Base-by-base conservation (phyloP, 1,284 basidiomycete species). In the Leccinum angustisporum region DNA sequence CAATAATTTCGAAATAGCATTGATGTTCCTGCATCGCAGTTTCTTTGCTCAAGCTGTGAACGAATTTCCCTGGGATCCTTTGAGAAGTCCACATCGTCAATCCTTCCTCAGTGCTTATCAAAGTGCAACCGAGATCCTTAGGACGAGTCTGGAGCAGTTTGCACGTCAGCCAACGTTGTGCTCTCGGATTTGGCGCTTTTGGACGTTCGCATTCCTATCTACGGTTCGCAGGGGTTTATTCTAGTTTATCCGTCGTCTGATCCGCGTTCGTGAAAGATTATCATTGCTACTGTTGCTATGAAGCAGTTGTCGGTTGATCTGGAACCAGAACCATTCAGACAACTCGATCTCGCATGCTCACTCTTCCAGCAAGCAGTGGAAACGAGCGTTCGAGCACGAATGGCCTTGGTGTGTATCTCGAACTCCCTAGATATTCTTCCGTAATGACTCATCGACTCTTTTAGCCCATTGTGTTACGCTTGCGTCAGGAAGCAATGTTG, bases 41-140 rank as follows among this genome's bases (percentile, higher is more conserved):
- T 81, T 78, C 68, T 83, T 83, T 66, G 79, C 79, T 6, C 79
- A 81, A 63, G 80, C 78, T 5, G 75, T 83, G 74, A 70, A 75
- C 6, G 79, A 82, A 59, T 68, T 78, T 60, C 75, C 80, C 4
- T 63, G 71, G 1, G 75, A 81, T 65, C 80, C 81, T 2, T 65
- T 81, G 58, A 67, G 68, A 48, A 79, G 79, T 62, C 75, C 76
- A 1, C 78, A 78, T 61, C 70, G 76, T 38, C 77, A 76, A 40
- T 83, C 81, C 6, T 78, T 83, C 33, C 60, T 75, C 11, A 76
- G 77, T 11, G 78, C 81, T 18, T 83, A 82, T 68, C 71, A 78
- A 27, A 77, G 77, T 58, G 81, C 82, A 1, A 81, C 76, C 55
- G 65, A 70, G 30, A 73, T 82, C 10, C 68, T 83, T 7, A 68